Evolutionary conservation across 805 yeast genomes (phyloP).

Genomic region (Isabelozyma gotoi): DNA sequence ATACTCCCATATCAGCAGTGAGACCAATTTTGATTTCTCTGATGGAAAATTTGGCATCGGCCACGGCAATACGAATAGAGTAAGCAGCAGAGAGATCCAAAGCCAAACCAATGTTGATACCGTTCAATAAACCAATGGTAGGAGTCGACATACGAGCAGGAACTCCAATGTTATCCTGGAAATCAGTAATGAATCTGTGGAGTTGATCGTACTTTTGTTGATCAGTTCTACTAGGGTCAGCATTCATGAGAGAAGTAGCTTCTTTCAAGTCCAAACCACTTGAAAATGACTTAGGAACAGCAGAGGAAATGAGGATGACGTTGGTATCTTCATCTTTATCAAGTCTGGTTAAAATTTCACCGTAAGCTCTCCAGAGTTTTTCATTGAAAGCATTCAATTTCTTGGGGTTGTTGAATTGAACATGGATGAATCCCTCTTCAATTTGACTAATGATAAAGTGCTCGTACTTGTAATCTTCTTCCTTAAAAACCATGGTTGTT

Average conservation of each 20-base stretch:
- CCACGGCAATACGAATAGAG: constrained; percentile 55
- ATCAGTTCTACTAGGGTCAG: constrained; percentile 5
- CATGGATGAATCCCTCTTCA: constrained; percentile 50
- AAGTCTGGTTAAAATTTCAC: constrained; percentile 44
- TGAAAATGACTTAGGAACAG: constrained; percentile 55
- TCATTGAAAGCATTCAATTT: constrained; percentile 58
- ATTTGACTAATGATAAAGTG: constrained; percentile 41
- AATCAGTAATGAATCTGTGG: constrained; percentile 46
- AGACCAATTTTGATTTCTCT: constrained; percentile 73
- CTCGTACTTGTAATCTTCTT: constrained; percentile 21
- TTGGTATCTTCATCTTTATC: constrained; percentile 46
- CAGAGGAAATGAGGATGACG: constrained; percentile 54
- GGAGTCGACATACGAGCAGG: constrained; percentile 54
- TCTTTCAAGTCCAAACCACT: constrained; percentile 64
- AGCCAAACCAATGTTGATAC: constrained; percentile 64
- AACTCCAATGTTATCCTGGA: constrained; percentile 56
- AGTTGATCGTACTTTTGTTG: constrained; percentile 19
- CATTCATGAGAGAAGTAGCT: constrained; percentile 13
- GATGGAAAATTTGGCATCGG: constrained; percentile 54
- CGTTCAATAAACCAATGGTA: constrained; percentile 67
- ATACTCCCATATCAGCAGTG: constrained; percentile 76
- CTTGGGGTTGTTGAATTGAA: constrained; percentile 62
- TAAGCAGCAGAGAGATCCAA: constrained; percentile 63
- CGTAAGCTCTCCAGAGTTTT: constrained; percentile 58
- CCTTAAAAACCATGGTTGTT: constrained; percentile 15